Evolutionary conservation across 2,329 filamentous ascomycete species (phyloP).

Genomic region (Neopestalotiopsis clavispora): DNA sequence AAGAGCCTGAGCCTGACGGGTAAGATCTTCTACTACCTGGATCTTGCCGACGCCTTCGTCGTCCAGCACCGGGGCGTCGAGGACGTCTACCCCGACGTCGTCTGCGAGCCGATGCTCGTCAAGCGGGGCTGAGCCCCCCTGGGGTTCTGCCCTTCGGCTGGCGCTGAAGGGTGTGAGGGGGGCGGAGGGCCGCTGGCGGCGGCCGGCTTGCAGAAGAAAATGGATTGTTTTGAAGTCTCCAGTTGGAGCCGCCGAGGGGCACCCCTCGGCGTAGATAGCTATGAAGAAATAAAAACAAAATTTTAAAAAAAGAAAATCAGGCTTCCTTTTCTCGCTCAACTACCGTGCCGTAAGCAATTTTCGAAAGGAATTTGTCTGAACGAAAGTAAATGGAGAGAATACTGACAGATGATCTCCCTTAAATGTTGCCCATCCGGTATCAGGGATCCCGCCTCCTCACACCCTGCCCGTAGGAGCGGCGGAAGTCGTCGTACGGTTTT

Average conservation of each 20-base stretch:
- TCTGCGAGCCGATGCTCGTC: slow-evolving; percentile 1
- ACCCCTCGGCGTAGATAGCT: background rate
- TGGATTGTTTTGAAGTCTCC: background rate
- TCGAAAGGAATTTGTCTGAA: too few species aligned
- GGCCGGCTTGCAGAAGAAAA: background rate
- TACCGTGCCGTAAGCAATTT: too few species aligned
- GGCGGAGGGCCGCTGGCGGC: background rate
- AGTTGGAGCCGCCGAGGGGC: background rate
- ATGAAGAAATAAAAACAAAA: too few species aligned
- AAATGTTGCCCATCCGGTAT: too few species aligned
- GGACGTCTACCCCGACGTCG: slow-evolving; percentile 11
- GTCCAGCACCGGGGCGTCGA: slow-evolving; percentile 80
- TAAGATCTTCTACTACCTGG: slow-evolving; percentile 67
- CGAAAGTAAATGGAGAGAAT: too few species aligned
- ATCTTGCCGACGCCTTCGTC: slow-evolving; percentile 76
- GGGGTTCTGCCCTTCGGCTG: background rate
- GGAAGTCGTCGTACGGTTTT: too few species aligned
- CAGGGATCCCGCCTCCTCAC: too few species aligned
- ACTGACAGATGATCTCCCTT: too few species aligned
- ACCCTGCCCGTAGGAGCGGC: too few species aligned
- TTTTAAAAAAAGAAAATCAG: too few species aligned
- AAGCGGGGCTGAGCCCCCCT: background rate
- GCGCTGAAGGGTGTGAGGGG: background rate
- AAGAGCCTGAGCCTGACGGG: slow-evolving; percentile 84
- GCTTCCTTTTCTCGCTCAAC: too few species aligned